Evolutionary conservation across 352 stramenopile species (phyloP).

Genomic region (Globisporangium middletonii): DNA sequence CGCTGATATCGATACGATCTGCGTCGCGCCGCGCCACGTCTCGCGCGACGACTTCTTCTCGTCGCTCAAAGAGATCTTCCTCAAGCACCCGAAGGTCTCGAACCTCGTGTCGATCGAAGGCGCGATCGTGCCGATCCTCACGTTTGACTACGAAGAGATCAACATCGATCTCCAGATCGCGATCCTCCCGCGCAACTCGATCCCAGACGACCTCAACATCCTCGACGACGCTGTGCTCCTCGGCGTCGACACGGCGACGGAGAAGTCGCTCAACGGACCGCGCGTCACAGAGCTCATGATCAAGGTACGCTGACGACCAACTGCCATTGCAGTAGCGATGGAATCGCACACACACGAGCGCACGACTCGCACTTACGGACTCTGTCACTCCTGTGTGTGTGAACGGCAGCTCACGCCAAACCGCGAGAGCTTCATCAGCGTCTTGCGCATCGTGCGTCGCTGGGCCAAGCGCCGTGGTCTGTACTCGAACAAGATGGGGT

Average conservation of each 20-base stretch:
- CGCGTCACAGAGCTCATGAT: slow-evolving; percentile 91
- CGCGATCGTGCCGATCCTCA: slow-evolving; percentile 96
- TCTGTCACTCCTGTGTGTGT: neutral
- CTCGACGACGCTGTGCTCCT: slow-evolving; percentile 87
- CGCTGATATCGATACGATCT: slow-evolving; percentile 97
- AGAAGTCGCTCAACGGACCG: slow-evolving; percentile 89
- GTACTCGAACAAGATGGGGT: slow-evolving; percentile 99
- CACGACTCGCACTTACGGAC: too few relatives aligned
- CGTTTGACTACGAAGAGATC: slow-evolving; percentile 98
- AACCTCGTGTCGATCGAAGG: slow-evolving; percentile 82
- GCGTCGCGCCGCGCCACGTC: slow-evolving; percentile 94
- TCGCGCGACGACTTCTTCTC: slow-evolving; percentile 97
- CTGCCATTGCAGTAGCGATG: neutral
- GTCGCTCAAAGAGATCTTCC: slow-evolving; percentile 89
- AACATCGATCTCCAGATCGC: slow-evolving; percentile 99
- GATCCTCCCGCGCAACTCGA: slow-evolving; percentile 87
- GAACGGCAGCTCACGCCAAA: slow-evolving; percentile 65
- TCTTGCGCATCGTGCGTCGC: slow-evolving; percentile 81
- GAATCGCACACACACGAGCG: too few relatives aligned
- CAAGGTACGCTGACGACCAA: slow-evolving; percentile 33
- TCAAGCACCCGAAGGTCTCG: slow-evolving; percentile 91
- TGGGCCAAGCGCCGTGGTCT: slow-evolving; percentile 92
- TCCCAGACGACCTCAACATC: slow-evolving; percentile 89
- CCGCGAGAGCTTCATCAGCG: slow-evolving; percentile 82
- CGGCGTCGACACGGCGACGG: slow-evolving; percentile 79